These are phyloP conservation scores for Rhizopogon vulgaris DNA, from an alignment of 768 basidiomycete species.

Conservation along the genomic window DNA sequence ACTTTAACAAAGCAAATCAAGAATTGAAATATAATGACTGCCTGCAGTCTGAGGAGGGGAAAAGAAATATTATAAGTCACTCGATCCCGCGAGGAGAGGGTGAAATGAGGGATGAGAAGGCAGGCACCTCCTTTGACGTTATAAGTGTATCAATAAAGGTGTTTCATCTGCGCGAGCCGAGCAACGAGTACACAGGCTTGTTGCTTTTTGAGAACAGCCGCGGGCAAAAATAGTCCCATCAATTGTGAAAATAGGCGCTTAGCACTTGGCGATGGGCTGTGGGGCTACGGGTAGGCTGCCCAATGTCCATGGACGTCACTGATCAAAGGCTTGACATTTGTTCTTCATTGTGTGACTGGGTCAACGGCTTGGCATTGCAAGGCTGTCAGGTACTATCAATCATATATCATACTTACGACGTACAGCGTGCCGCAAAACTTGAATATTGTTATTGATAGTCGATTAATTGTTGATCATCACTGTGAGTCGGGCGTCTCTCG, in stretches of 20 bases:
- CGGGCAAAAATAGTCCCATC: not conserved
- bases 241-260: not conserved
- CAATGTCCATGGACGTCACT: too few relatives aligned
- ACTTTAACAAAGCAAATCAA: not conserved
- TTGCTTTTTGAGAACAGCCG: not conserved
- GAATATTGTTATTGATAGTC: too few relatives aligned
- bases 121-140: not conserved
- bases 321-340: too few relatives aligned
- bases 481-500: too few relatives aligned
- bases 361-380: too few relatives aligned
- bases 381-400: too few relatives aligned
- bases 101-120: not conserved
- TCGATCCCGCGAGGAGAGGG: not conserved
- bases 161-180: not conserved
- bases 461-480: too few relatives aligned
- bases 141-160: not conserved
- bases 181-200: not conserved
- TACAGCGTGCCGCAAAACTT: too few relatives aligned
- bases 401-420: too few relatives aligned
- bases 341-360: too few relatives aligned
- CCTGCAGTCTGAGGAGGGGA: not conserved
- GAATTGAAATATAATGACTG: not conserved
- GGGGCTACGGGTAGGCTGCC: too few relatives aligned
- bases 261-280: too few relatives aligned
- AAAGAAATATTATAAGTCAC: not conserved